Percentiles rank a stretch among this genome's conserved stretches.
phyloP scores from a whole-genome alignment of 1,284 basidiomycete species.

The Austroboletus niveus region DNA sequence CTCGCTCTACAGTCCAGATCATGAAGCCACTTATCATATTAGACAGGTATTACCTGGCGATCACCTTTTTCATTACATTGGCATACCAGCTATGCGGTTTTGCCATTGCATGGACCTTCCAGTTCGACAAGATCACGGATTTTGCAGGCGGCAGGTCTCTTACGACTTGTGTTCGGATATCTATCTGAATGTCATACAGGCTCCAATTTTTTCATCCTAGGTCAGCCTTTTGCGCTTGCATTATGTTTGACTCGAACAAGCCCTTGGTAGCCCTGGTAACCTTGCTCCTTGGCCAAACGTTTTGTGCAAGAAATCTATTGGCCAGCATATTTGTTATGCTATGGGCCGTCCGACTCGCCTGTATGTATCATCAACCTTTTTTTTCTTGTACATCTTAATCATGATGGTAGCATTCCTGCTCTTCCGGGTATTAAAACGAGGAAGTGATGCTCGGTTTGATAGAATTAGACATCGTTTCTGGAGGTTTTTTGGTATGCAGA shows the following conservation, averaged over 20 bases:
- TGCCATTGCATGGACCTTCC: conserved; percentile 64
- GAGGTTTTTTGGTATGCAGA: conserved; percentile 3
- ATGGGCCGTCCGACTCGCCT: conserved; percentile 44
- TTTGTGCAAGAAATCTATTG: conserved; percentile 46
- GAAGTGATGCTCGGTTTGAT: conserved; percentile 66
- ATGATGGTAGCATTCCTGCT: conserved; percentile 53
- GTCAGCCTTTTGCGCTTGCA: not conserved
- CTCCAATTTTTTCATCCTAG: not conserved
- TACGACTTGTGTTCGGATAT: not conserved
- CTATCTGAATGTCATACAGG: not conserved
- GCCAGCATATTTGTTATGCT: conserved; percentile 45
- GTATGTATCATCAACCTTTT: conserved; percentile 16
- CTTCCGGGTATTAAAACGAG: conserved; percentile 65
- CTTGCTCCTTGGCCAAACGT: conserved; percentile 39
- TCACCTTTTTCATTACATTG: conserved; percentile 66
- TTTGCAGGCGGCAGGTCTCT: conserved; percentile 53
- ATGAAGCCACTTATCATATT: conserved; percentile 53
- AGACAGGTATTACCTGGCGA: conserved; percentile 64
- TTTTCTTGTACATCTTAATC: not conserved
- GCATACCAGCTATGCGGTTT: conserved; percentile 69
- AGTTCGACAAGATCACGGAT: conserved; percentile 76
- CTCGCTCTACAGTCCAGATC: not conserved
- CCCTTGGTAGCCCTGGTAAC: conserved; percentile 32
- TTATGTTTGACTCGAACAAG: not conserved
- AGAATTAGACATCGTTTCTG: conserved; percentile 52